A percentile compares a stretch with the other conserved stretches of the same genome.
Evolutionary conservation across 441 rosid genomes (phyloP).

Genomic region (Bruguiera hainesii): DNA sequence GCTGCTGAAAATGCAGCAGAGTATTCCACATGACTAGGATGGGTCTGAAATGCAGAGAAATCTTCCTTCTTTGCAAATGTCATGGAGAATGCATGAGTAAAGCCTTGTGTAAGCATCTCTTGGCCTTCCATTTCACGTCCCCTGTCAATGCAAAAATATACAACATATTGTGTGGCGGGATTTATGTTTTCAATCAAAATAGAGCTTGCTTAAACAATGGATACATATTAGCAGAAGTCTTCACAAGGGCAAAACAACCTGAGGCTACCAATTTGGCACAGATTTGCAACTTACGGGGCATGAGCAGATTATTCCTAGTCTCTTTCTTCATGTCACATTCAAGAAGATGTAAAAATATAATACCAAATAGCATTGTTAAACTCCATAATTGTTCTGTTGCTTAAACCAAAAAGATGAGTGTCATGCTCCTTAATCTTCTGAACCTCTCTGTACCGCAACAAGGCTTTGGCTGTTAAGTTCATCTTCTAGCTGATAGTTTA

Average conservation of each 20-base stretch:
- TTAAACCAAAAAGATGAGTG: neutral
- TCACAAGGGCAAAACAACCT: too few relatives aligned
- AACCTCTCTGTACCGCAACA: too few relatives aligned
- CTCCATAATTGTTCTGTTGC: neutral
- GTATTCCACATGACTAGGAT: conserved; percentile 69
- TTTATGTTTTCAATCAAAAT: neutral
- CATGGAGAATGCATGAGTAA: conserved; percentile 73
- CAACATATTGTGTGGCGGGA: neutral
- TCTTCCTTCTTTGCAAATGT: conserved; percentile 74
- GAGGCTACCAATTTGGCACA: too few relatives aligned
- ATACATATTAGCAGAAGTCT: too few relatives aligned
- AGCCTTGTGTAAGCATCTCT: conserved; percentile 91
- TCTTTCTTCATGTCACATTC: neutral
- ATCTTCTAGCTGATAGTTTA: neutral
- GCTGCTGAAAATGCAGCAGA: conserved; percentile 66
- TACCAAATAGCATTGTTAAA: neutral
- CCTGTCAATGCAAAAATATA: conserved; percentile 32
- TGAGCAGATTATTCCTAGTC: too few relatives aligned
- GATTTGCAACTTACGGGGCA: too few relatives aligned
- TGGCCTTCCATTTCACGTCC: conserved; percentile 72
- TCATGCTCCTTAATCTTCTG: neutral
- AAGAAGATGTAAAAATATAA: neutral
- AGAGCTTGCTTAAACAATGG: too few relatives aligned
- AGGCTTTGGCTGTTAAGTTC: neutral
- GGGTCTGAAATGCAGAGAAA: conserved; percentile 50